Percentiles rank a stretch among this genome's conserved stretches.
Evolutionary conservation across 768 basidiomycete genomes (phyloP).

Genomic region (Candolleomyces efflorescens): DNA sequence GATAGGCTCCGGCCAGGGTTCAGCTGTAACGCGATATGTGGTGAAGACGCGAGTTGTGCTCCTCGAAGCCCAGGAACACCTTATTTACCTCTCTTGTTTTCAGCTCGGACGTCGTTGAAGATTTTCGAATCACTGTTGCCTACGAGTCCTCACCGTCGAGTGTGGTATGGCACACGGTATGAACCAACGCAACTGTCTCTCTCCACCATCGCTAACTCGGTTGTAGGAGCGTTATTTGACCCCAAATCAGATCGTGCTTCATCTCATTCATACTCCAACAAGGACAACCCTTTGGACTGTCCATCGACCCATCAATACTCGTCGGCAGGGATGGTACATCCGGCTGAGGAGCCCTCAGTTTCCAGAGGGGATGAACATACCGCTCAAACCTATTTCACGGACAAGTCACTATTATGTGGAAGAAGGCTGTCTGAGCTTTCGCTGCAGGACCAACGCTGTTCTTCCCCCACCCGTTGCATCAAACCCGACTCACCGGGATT

Average conservation of each 20-base stretch:
- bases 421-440: slow-evolving; percentile 45
- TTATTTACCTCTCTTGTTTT: not conserved
- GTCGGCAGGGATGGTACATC: slow-evolving; percentile 74
- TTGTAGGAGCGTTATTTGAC: slow-evolving; percentile 7
- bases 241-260: slow-evolving; percentile 2
- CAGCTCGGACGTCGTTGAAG: slow-evolving; percentile 8
- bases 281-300: slow-evolving; percentile 68
- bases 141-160: slow-evolving; percentile 4
- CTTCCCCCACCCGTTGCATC: slow-evolving; percentile 3
- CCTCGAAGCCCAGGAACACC: not conserved
- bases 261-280: slow-evolving; percentile 55
- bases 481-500: not conserved
- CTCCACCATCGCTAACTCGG: not conserved
- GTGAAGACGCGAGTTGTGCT: slow-evolving; percentile 2
- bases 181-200: not conserved
- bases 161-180: slow-evolving; percentile 9
- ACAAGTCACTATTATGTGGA: slow-evolving; percentile 45
- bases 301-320: slow-evolving; percentile 55
- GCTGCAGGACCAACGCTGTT: slow-evolving; percentile 42
- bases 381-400: slow-evolving; percentile 45
- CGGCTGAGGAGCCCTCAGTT: slow-evolving; percentile 69
- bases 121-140: slow-evolving; percentile 2
- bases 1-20: not conserved
- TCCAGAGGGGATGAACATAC: slow-evolving; percentile 56
- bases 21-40: not conserved